A percentile compares a stretch with the other conserved stretches of the same genome.
Evolutionary conservation across 208 protist species (phyloP).

Genomic region (Crithidia mellificae): DNA sequence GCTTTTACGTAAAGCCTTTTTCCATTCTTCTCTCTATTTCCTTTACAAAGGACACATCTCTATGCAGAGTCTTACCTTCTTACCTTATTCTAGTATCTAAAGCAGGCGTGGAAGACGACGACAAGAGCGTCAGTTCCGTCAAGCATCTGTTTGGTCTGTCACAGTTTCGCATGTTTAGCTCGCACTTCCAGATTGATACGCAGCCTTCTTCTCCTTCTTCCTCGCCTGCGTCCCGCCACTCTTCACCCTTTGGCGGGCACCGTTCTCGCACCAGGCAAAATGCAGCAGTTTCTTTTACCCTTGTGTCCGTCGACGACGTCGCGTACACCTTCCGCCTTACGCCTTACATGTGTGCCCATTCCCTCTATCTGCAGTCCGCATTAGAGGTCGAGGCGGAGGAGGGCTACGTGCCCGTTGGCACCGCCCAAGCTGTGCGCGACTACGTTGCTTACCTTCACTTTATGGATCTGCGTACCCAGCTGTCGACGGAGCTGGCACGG

Average conservation of each 20-base stretch:
- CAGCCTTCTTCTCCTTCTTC: constrained; percentile 11
- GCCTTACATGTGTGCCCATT: constrained; percentile 28
- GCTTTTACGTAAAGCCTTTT: background rate
- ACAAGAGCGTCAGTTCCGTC: too few species aligned
- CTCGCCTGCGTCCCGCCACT: background rate
- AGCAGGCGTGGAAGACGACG: too few species aligned
- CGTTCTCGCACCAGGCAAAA: background rate
- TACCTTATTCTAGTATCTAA: too few species aligned
- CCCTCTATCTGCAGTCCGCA: constrained; percentile 46
- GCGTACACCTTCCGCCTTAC: constrained; percentile 16
- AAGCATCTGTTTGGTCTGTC: too few species aligned
- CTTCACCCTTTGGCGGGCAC: too few species aligned
- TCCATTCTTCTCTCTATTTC: background rate
- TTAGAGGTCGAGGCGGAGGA: constrained; percentile 39
- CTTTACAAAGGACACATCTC: background rate
- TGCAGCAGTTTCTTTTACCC: constrained; percentile 17
- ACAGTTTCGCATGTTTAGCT: too few species aligned
- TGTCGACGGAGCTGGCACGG: constrained; percentile 22
- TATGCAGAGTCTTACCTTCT: background rate
- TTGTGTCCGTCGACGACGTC: constrained; percentile 36
- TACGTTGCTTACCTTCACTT: constrained; percentile 51
- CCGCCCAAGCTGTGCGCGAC: constrained; percentile 34
- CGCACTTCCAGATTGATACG: too few species aligned
- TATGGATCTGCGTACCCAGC: constrained; percentile 17
- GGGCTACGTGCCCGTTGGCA: constrained; percentile 48